phyloP scores from a whole-genome alignment of 495 filamentous ascomycete genomes.

The Penicillium parvum region DNA sequence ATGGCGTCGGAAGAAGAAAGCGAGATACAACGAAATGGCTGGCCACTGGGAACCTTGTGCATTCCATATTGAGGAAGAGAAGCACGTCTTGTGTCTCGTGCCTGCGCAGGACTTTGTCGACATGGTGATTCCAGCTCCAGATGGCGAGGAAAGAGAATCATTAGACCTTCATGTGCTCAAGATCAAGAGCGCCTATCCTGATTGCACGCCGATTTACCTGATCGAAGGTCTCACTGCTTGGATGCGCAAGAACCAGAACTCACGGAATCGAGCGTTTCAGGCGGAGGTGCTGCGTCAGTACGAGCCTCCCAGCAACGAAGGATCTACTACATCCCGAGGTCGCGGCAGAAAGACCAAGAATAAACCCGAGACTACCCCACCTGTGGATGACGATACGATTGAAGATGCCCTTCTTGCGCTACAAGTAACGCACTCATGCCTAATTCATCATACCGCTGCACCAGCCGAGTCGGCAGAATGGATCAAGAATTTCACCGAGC shows the following conservation, averaged over 20 bases:
- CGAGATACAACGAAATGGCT: constrained; percentile 56
- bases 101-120: constrained; percentile 66
- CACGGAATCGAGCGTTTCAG: constrained; percentile 62
- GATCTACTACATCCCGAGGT: constrained; percentile 17
- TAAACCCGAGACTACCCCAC: constrained; percentile 36
- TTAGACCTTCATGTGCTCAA: constrained; percentile 57
- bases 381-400: constrained; percentile 65
- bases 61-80: constrained; percentile 55
- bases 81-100: constrained; percentile 63
- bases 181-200: constrained; percentile 51
- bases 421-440: constrained; percentile 61
- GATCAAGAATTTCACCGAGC: constrained; percentile 75
- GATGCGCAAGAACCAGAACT: constrained; percentile 66
- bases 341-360: constrained; percentile 39
- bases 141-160: constrained; percentile 30
- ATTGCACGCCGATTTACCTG: constrained; percentile 62
- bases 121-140: constrained; percentile 44
- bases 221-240: constrained; percentile 67
- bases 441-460: constrained; percentile 68
- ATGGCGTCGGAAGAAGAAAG: constrained; percentile 69
- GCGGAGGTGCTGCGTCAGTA: constrained; percentile 59
- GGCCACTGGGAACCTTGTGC: constrained; percentile 64
- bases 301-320: constrained; percentile 21
- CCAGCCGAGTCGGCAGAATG: constrained; percentile 67
- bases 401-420: constrained; percentile 70